Evolutionary conservation across 2,329 filamentous ascomycete genomes (phyloP).

Genomic region (Microsporum canis): DNA sequence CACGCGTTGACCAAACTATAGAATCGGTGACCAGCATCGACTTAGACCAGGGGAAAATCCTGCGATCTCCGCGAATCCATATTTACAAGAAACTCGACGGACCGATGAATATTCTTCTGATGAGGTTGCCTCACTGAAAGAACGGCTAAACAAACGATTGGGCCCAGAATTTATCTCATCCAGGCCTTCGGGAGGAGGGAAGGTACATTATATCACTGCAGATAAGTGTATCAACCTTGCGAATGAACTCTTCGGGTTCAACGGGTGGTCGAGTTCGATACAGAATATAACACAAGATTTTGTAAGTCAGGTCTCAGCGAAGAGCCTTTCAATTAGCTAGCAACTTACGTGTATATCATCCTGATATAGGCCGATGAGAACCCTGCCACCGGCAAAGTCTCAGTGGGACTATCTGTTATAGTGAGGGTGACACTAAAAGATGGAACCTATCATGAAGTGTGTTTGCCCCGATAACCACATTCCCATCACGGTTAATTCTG

Average conservation of each 20-base stretch:
- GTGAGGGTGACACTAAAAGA: slow-evolving; percentile 82
- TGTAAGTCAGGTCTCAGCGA: slow-evolving; percentile 35
- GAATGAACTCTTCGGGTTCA: slow-evolving; percentile 93
- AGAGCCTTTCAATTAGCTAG: background rate
- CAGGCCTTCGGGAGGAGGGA: slow-evolving; percentile 69
- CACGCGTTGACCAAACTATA: slow-evolving; percentile 22
- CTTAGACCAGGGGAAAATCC: slow-evolving; percentile 17
- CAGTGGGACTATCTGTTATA: slow-evolving; percentile 77
- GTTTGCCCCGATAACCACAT: slow-evolving; percentile 1
- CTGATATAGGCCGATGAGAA: slow-evolving; percentile 60
- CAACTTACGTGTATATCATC: background rate
- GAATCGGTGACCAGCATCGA: slow-evolving; percentile 57
- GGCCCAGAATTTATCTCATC: slow-evolving; percentile 93
- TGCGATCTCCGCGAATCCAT: slow-evolving; percentile 55
- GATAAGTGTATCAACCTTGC: slow-evolving; percentile 94
- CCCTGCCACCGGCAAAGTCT: slow-evolving; percentile 64
- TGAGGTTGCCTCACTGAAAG: slow-evolving; percentile 79
- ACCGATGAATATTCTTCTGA: slow-evolving; percentile 76
- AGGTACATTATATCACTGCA: slow-evolving; percentile 87
- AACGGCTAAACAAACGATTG: slow-evolving; percentile 79
- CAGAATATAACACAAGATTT: slow-evolving; percentile 93
- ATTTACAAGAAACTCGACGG: slow-evolving; percentile 57
- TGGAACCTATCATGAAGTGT: slow-evolving; percentile 82
- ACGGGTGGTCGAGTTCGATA: slow-evolving; percentile 95
- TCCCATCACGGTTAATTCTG: background rate